Evolutionary conservation across 148 eudicot species (phyloP), one percentile per base, ranked within the genome.

Genomic region (Euryodendron excelsum): DNA sequence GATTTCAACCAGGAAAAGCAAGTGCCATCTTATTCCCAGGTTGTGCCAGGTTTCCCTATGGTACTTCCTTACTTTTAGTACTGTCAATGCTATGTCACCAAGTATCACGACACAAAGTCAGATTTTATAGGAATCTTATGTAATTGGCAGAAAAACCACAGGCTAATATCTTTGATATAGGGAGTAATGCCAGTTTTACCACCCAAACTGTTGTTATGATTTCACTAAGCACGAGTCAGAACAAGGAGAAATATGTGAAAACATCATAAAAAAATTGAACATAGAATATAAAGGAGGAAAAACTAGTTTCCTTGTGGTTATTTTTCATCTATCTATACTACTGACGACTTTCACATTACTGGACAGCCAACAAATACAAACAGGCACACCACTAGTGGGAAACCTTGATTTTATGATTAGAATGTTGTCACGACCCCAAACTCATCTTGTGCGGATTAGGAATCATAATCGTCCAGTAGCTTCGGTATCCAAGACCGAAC

Each of bases 1-100:
- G 47, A 52, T 53, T 48, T 34, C 70, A 80, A 84, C 64, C 44
- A 85, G 47, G 67, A 80, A 52, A 70, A 72, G 59, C 70, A 45
- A 34, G 50, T 44, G n/a, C 41, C 55, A 31, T 79, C 85, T 82
- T 52, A 66, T 65, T 27, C 60, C 75, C 68, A 74, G 64, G 76
- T 56, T 55, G 85, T 14, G 56, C 62, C n/a, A n/a, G n/a, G n/a
- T n/a, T n/a, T 53, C 63, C 55, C 36, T 44, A n/a, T 14, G 50
- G 65, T 58, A 37, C 31, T 18, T 67, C 50, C 72, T 37, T 48
- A 33, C 36, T n/a, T 14, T 36, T 63, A 15, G 7, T 36, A 65
- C 15, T 44, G 44, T 33, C 34, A 44, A 34, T 65, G n/a, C 13
- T 34, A 21, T 6, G 41, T 30, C 17, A 31, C 8, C 1, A 65